Conservation (phyloP, 176 grass and related monocot genomes). For the Cenchrus fungigraminus region DNA sequence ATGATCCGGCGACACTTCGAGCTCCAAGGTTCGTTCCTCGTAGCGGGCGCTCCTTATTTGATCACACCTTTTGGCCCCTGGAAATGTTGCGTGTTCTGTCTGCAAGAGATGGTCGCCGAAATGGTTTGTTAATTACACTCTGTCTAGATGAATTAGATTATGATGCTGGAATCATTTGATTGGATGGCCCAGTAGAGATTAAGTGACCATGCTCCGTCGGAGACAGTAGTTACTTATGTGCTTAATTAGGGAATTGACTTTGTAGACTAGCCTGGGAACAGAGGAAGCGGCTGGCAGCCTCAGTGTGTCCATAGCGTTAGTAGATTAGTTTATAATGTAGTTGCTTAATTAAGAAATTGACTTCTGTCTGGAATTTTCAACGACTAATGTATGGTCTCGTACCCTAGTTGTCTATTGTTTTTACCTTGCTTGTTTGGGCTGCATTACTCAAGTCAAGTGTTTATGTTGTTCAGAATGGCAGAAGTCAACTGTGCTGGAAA, state of each 20-base stretch:
- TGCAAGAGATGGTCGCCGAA: no score
- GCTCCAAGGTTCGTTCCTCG: constrained; percentile 58
- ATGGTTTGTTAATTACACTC: neutral
- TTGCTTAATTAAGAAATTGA: neutral
- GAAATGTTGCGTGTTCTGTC: neutral
- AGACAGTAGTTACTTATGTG: no score
- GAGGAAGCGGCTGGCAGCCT: neutral
- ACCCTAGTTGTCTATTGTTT: neutral
- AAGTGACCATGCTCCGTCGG: neutral
- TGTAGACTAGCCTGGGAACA: neutral
- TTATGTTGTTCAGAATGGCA: neutral
- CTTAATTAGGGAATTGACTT: neutral
- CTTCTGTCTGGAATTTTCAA: neutral
- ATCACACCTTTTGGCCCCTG: neutral
- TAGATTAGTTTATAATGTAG: neutral
- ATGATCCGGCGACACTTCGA: constrained; percentile 76
- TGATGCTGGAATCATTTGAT: neutral
- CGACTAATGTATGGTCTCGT: neutral
- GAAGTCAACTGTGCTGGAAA: neutral
- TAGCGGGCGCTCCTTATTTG: neutral
- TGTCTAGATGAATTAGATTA: neutral
- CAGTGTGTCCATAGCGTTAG: neutral
- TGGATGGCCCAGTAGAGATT: neutral
- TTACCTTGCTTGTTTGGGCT: neutral
- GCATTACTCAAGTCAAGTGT: neutral